Percentiles rank a stretch among this genome's conserved stretches.
Evolutionary conservation across 345 rosid genomes (phyloP).

Genomic region (Pistacia atlantica): DNA sequence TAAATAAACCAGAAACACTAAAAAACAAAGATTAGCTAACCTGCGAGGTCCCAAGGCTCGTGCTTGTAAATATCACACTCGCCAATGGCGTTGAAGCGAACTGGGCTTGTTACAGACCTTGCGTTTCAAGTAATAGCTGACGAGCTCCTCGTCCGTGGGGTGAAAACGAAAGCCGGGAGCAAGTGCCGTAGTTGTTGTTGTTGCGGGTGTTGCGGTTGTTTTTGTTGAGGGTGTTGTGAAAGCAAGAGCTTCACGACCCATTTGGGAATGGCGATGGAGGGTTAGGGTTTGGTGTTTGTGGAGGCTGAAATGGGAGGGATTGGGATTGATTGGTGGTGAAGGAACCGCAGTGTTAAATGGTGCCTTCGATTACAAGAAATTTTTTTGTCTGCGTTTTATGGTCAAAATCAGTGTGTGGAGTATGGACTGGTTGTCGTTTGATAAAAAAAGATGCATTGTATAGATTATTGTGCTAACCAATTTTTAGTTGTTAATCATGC

Average conservation of each 20-base stretch:
- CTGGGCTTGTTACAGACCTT: slow-evolving; percentile 69
- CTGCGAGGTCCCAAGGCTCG: slow-evolving; percentile 90
- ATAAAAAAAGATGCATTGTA: background rate
- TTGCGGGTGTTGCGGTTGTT: slow-evolving; percentile 14
- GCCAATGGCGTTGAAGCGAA: slow-evolving; percentile 70
- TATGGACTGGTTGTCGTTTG: slow-evolving; percentile 17
- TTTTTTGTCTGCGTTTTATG: slow-evolving; percentile 23
- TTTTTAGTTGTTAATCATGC: background rate
- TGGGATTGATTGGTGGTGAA: slow-evolving; percentile 51
- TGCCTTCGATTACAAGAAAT: slow-evolving; percentile 88
- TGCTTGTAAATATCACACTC: slow-evolving; percentile 89
- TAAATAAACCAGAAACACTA: background rate
- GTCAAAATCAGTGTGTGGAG: background rate
- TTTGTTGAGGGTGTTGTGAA: background rate
- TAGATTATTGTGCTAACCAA: background rate
- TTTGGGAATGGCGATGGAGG: background rate
- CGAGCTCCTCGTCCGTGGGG: slow-evolving; percentile 91
- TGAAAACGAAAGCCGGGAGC: slow-evolving; percentile 97
- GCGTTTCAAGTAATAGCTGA: slow-evolving; percentile 81
- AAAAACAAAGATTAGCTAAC: slow-evolving; percentile 26
- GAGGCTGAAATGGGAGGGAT: slow-evolving; percentile 6
- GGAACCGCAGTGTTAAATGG: slow-evolving; percentile 36
- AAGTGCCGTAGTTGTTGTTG: slow-evolving; percentile 49
- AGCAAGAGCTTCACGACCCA: slow-evolving; percentile 15
- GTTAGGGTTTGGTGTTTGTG: slow-evolving; percentile 7